A percentile compares a stretch with the other conserved stretches of the same genome.
phyloP scores from a whole-genome alignment of 306 rosid species.

The Malus fusca region DNA sequence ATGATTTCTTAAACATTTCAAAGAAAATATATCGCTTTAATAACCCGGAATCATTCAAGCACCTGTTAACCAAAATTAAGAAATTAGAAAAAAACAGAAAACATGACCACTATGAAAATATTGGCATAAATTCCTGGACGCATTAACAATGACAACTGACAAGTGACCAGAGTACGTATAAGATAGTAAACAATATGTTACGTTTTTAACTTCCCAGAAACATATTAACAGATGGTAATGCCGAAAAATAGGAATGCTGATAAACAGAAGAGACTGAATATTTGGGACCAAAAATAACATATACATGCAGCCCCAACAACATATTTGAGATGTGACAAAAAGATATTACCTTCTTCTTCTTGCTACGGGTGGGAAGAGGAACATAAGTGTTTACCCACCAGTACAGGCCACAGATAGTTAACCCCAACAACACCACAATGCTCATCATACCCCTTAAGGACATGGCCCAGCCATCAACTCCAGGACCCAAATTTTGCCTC shows the following conservation, averaged over 20 bases:
- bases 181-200: background rate
- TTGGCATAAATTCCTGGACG: background rate
- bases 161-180: background rate
- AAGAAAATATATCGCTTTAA: background rate
- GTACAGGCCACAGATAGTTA: constrained; percentile 63
- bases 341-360: constrained; percentile 78
- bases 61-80: background rate
- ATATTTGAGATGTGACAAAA: background rate
- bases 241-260: background rate
- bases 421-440: constrained; percentile 74
- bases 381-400: constrained; percentile 83
- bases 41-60: background rate
- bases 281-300: background rate
- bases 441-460: constrained; percentile 91
- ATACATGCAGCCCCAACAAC: background rate
- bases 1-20: no score
- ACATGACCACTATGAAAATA: background rate
- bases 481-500: constrained; percentile 79
- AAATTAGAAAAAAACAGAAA: background rate
- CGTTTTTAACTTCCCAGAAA: background rate
- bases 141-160: background rate
- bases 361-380: constrained; percentile 87
- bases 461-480: constrained; percentile 95
- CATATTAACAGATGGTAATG: background rate
- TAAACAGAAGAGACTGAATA: background rate